Conservation (phyloP, 2,329 filamentous ascomycete genomes). For the Aspergillus novofumigatus region DNA sequence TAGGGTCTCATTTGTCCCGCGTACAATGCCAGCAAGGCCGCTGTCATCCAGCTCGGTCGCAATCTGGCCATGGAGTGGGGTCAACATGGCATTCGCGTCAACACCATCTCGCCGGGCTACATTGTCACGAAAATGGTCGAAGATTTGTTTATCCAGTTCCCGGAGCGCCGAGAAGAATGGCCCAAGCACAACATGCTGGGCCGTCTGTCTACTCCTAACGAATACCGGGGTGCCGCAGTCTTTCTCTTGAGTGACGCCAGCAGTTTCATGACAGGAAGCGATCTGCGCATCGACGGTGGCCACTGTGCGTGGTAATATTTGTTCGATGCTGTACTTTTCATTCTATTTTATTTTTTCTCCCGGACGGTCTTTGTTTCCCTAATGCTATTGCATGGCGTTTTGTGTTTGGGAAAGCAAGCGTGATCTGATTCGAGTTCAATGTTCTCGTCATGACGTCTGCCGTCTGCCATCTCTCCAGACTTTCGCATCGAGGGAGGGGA, state of each 20-base stretch:
- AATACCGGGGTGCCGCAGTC: conserved; percentile 58
- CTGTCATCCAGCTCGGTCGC: conserved; percentile 44
- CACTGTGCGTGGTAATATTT: conserved; percentile 49
- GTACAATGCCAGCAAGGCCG: conserved; percentile 48
- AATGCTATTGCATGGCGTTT: conserved; percentile 1
- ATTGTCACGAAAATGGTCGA: conserved; percentile 47
- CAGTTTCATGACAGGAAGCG: conserved; percentile 53
- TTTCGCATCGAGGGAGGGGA: background rate
- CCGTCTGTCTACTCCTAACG: conserved; percentile 61
- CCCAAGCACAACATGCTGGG: conserved; percentile 81
- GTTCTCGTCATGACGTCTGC: background rate
- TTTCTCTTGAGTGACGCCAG: conserved; percentile 48
- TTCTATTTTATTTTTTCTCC: conserved; percentile 3
- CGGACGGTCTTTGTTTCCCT: background rate
- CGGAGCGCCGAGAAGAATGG: conserved; percentile 76
- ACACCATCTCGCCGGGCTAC: conserved; percentile 47
- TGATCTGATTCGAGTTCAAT: background rate
- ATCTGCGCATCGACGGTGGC: conserved; percentile 53
- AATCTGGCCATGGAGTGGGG: conserved; percentile 49
- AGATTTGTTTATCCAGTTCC: conserved; percentile 56
- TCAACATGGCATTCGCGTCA: conserved; percentile 46
- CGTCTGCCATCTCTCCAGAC: background rate
- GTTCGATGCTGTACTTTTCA: background rate
- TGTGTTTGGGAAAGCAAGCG: conserved; percentile 8
- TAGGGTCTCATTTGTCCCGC: conserved; percentile 47